Evolutionary conservation across 805 yeast genomes (phyloP).

Genomic region (Blastobotrys peoriensis): DNA sequence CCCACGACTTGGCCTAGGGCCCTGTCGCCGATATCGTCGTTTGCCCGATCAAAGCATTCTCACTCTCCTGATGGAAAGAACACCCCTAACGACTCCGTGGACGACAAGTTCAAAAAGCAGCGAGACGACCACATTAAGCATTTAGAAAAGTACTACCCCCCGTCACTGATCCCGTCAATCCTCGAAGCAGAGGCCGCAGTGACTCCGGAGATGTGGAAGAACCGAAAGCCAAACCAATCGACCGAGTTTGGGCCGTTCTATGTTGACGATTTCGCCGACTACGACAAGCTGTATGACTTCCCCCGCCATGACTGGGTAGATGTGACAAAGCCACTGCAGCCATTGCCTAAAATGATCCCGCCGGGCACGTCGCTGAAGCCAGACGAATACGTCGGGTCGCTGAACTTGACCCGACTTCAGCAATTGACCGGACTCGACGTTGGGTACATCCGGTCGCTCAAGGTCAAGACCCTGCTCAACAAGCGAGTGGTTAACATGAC

Average conservation of each 20-base stretch:
- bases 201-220: constrained; percentile 53
- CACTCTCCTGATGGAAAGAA: no score
- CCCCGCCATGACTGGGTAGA: constrained; percentile 43
- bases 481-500: constrained; percentile 89
- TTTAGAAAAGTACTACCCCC: constrained; percentile 72
- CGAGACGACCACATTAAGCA: constrained; percentile 44
- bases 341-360: constrained; percentile 48
- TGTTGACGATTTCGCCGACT: constrained; percentile 60
- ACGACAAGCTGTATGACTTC: constrained; percentile 74
- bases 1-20: no score
- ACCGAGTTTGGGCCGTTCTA: constrained; percentile 62
- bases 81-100: no score
- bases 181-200: constrained; percentile 72
- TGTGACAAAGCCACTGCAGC: constrained; percentile 50
- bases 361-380: constrained; percentile 38
- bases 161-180: constrained; percentile 74
- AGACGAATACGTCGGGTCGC: constrained; percentile 27
- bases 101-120: constrained; percentile 9
- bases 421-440: constrained; percentile 38
- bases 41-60: no score
- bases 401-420: constrained; percentile 28
- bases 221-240: constrained; percentile 35
- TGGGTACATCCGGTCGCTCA: constrained; percentile 51
- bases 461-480: constrained; percentile 40
- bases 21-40: no score